Conservation (phyloP, 2,329 filamentous ascomycete genomes). For the Blastomyces percursus region DNA sequence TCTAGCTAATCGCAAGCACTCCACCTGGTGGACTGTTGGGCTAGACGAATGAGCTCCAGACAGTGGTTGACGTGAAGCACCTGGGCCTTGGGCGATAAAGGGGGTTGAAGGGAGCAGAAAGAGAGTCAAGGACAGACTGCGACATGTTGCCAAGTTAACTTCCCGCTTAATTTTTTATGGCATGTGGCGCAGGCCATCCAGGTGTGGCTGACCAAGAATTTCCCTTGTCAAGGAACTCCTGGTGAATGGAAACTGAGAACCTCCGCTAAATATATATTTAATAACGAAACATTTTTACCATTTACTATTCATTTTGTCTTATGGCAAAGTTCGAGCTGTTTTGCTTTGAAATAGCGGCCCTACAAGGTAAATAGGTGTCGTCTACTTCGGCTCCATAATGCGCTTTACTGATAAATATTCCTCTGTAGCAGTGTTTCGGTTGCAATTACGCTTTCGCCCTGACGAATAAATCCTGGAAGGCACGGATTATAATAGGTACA, state of each 20-base stretch:
- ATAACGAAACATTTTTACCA: not conserved
- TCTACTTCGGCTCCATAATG: not conserved
- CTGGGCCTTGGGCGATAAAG: not conserved
- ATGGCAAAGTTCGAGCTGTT: not conserved
- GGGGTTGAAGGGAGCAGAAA: not conserved
- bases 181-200: not conserved
- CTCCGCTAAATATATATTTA: not conserved
- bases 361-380: not conserved
- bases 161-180: not conserved
- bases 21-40: not conserved
- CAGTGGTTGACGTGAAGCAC: not conserved
- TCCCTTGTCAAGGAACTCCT: too few species aligned
- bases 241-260: too few species aligned
- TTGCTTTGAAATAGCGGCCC: not conserved
- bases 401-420: not conserved
- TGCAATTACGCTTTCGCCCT: not conserved
- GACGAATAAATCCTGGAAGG: not conserved
- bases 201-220: conserved; percentile 2
- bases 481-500: not conserved
- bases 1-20: not conserved
- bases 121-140: not conserved
- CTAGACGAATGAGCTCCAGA: not conserved
- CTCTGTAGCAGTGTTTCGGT: not conserved
- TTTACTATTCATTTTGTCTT: not conserved
- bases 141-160: conserved; percentile 4